These are phyloP conservation scores for Aspergillus wentii DNA, from an alignment of 495 filamentous ascomycete genomes.

Conservation along the genomic window DNA sequence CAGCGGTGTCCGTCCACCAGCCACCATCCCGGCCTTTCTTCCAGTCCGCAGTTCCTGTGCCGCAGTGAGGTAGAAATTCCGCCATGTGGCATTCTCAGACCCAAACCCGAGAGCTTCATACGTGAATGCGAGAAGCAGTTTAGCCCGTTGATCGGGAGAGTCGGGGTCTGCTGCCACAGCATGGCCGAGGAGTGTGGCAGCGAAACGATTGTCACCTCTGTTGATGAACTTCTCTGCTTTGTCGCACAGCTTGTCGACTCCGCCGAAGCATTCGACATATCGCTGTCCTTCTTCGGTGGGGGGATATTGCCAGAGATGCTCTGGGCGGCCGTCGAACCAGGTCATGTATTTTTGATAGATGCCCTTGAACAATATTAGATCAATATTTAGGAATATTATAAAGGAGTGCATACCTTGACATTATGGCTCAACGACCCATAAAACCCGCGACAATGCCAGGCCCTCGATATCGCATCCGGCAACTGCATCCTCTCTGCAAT, in stretches of 20 bases:
- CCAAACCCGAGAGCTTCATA: slow-evolving; percentile 21
- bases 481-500: too few species aligned
- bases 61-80: slow-evolving; percentile 18
- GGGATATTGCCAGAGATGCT: too few species aligned
- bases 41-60: slow-evolving; percentile 9
- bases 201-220: slow-evolving; percentile 15
- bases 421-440: too few species aligned
- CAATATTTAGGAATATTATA: too few species aligned
- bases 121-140: slow-evolving; percentile 9
- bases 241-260: slow-evolving; percentile 8
- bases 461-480: too few species aligned
- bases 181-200: slow-evolving; percentile 17
- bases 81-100: slow-evolving; percentile 15
- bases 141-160: background rate
- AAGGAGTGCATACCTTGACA: too few species aligned
- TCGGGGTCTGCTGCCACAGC: slow-evolving; percentile 9
- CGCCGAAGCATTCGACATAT: slow-evolving; percentile 22
- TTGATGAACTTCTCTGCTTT: slow-evolving; percentile 6
- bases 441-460: too few species aligned
- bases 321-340: too few species aligned
- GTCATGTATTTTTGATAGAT: too few species aligned
- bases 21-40: slow-evolving; percentile 1
- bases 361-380: too few species aligned
- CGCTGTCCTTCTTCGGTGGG: too few species aligned
- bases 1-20: slow-evolving; percentile 2